Evolutionary conservation across 345 rosid genomes (phyloP).

Genomic region (Pelargonium nanum): DNA sequence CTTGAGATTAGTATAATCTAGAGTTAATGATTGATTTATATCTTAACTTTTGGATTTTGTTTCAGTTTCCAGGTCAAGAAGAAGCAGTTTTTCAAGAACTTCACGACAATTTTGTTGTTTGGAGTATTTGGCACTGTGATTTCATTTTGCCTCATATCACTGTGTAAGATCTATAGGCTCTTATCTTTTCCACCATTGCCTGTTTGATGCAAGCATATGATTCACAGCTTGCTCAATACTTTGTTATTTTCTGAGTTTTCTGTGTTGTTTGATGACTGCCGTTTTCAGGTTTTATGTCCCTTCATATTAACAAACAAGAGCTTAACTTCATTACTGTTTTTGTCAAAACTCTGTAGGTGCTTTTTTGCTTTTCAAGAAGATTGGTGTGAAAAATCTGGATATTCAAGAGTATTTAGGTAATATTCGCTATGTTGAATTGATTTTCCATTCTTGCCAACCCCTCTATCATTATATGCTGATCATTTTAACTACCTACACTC

Average conservation of each 20-base stretch:
- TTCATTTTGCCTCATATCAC: conserved; percentile 56
- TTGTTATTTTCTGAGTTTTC: background rate
- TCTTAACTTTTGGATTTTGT: conserved; percentile 7
- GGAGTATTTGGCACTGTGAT: conserved; percentile 60
- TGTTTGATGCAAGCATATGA: background rate
- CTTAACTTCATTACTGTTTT: background rate
- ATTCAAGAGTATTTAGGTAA: conserved; percentile 43
- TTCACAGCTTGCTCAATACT: background rate
- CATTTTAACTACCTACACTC: conserved; percentile 2
- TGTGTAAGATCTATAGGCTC: conserved; percentile 24
- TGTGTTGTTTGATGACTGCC: background rate
- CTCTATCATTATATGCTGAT: conserved; percentile 8
- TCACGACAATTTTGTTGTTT: conserved; percentile 51
- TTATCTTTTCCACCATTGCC: background rate
- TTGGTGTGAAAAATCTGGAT: conserved; percentile 32
- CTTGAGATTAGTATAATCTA: conserved; percentile 4
- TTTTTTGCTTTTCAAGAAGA: conserved; percentile 25
- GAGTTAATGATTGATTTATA: background rate
- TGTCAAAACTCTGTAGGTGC: conserved; percentile 29
- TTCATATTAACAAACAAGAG: background rate
- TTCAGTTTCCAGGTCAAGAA: conserved; percentile 77
- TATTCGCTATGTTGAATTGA: background rate
- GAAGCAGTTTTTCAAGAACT: conserved; percentile 67
- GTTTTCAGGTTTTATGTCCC: background rate
- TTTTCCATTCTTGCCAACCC: background rate